Conservation (phyloP, 805 yeast species). For the Brettanomyces bruxellensis region DNA sequence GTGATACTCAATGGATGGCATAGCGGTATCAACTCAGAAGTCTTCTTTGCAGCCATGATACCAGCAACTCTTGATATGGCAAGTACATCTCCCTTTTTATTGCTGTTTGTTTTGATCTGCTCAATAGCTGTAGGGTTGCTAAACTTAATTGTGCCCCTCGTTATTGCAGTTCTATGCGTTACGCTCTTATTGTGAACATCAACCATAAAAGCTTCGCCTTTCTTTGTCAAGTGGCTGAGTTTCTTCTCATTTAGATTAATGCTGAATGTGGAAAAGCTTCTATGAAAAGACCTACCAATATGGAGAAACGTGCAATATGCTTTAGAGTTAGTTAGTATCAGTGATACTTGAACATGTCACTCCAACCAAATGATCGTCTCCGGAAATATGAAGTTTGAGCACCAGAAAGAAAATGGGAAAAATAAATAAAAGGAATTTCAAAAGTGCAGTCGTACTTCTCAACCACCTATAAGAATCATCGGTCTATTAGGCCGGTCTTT, state of each 20-base stretch:
- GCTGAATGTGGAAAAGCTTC: too few relatives aligned
- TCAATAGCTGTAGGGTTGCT: slow-evolving; percentile 23
- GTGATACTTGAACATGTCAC: not conserved
- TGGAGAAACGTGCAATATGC: too few relatives aligned
- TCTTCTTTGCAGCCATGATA: slow-evolving; percentile 42
- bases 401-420: not conserved
- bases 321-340: too few relatives aligned
- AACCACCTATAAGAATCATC: slow-evolving; percentile 51
- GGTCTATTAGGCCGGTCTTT: slow-evolving; percentile 41
- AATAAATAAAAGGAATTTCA: not conserved
- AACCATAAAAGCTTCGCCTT: slow-evolving; percentile 30
- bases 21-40: slow-evolving; percentile 37
- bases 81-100: slow-evolving; percentile 46
- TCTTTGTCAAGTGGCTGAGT: slow-evolving; percentile 3
- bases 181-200: slow-evolving; percentile 31
- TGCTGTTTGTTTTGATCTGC: slow-evolving; percentile 26
- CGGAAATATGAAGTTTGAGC: not conserved
- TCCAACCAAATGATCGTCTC: not conserved
- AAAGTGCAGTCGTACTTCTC: slow-evolving; percentile 1
- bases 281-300: too few relatives aligned
- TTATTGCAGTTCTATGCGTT: slow-evolving; percentile 35
- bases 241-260: not conserved
- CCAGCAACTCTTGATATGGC: slow-evolving; percentile 41
- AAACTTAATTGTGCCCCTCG: slow-evolving; percentile 34
- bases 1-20: slow-evolving; percentile 41